Conservation (phyloP, 768 basidiomycete genomes). For the Psilocybe tampanensis region DNA sequence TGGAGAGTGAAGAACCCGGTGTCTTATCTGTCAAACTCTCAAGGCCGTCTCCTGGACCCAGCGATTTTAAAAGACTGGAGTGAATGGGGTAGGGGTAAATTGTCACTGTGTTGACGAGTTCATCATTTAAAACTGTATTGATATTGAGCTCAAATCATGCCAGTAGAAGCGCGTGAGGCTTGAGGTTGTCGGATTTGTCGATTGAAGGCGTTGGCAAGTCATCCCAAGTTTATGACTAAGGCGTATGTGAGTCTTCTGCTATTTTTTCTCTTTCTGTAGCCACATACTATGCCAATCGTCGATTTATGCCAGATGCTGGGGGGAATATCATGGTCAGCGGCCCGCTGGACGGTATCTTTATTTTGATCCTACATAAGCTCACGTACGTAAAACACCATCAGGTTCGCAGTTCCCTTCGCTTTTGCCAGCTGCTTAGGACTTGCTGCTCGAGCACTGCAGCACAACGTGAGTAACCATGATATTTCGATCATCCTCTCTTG, state of each 20-base stretch:
- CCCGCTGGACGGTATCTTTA: neutral
- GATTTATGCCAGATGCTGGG: slow-evolving; percentile 47
- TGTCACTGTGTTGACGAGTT: too few species aligned
- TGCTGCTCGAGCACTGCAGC: slow-evolving; percentile 37
- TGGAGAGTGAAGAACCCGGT: too few species aligned
- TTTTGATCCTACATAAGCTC: neutral
- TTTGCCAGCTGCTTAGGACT: slow-evolving; percentile 51
- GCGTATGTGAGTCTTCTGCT: slow-evolving; percentile 53
- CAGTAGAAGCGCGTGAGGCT: too few species aligned
- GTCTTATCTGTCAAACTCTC: too few species aligned
- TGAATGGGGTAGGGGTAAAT: too few species aligned
- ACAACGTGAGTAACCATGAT: slow-evolving; percentile 24
- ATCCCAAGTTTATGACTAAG: slow-evolving; percentile 50
- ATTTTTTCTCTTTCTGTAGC: neutral
- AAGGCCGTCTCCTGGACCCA: too few species aligned
- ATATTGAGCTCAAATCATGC: too few species aligned
- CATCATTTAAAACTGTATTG: too few species aligned
- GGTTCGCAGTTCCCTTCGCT: slow-evolving; percentile 55
- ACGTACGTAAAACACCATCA: neutral
- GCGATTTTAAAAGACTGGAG: too few species aligned
- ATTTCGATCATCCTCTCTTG: too few species aligned
- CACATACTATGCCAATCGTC: too few species aligned
- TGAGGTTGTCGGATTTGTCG: too few species aligned
- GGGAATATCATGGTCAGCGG: slow-evolving; percentile 46
- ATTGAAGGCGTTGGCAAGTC: slow-evolving; percentile 49